Base-by-base conservation (phyloP, 1,284 basidiomycete species). In the Malassezia yamatoensis region DNA sequence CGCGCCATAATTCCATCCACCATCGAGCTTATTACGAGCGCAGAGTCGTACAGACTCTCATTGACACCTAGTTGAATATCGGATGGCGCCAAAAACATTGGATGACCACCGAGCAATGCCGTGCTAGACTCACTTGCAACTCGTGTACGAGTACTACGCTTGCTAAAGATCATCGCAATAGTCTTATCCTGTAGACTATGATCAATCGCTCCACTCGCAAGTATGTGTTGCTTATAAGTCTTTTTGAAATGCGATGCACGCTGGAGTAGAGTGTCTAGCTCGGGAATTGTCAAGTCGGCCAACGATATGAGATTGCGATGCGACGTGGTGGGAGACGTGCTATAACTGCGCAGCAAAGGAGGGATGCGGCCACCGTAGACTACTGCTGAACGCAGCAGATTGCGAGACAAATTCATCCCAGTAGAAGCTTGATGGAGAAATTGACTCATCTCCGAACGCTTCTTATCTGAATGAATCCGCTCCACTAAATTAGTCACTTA, bases 31-130 rank as follows among this genome's bases (percentile, higher is more conserved):
- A 98, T 88, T 16, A 86, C 81, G 57, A 70, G 75, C 12, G 88
- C 86, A 0, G 87, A 85, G 78, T 98, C 94, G 47, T 86, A 80
- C 16, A 85, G 75, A 40, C 79, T 84, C 80, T 98, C 93, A 76
- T 96, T 98, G 34, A 96, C 91, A 51, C 93, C 93, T 33, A 98
- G 80, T 71, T 98, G 93, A 58, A 96, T 94, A 74, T 98, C 93
- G 1, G 86, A 83, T 40, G 79, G 79, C 2, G 90, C 88, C n/a
- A 98, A 79, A 77, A 96, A 98, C 65, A 96, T 80, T 0, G 90
- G 83, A n/a, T 85, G 83, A 3, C 91, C 93, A 24, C 77, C 77
- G 56, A 73, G 51, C 0, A 54, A 32, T n/a, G 49, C 51, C 5
- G 65, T 46, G 38, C 54, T 59, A 0, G 88, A 90, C 77, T 98